Percentiles rank a stretch among this genome's conserved stretches.
Evolutionary conservation across 2,329 filamentous ascomycete genomes (phyloP).

Genomic region (Cryoendolithus antarcticus): DNA sequence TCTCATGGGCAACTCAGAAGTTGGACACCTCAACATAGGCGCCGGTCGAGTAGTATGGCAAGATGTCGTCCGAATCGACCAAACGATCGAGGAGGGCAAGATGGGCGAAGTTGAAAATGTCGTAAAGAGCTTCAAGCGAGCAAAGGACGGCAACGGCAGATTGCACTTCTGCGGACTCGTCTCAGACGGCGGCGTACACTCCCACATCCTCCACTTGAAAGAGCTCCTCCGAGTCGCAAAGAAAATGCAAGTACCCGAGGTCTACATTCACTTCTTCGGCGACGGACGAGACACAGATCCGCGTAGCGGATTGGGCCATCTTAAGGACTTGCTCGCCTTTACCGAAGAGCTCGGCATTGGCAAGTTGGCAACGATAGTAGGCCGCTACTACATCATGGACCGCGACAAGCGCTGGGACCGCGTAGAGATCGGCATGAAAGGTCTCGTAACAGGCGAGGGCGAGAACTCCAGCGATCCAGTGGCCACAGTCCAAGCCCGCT

Average conservation of each 20-base stretch:
- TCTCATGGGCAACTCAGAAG: slow-evolving; percentile 97
- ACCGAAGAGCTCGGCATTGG: slow-evolving; percentile 75
- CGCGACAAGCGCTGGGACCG: slow-evolving; percentile 99
- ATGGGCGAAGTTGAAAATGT: slow-evolving; percentile 66
- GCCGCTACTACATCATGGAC: slow-evolving; percentile 98
- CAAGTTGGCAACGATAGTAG: slow-evolving; percentile 83
- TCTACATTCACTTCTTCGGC: slow-evolving; percentile 98
- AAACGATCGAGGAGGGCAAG: slow-evolving; percentile 75
- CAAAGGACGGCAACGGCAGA: slow-evolving; percentile 79
- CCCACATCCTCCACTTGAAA: slow-evolving; percentile 88
- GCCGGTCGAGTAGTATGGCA: slow-evolving; percentile 97
- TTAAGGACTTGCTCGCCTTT: slow-evolving; percentile 72
- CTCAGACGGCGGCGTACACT: slow-evolving; percentile 90
- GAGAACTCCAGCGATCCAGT: slow-evolving; percentile 76
- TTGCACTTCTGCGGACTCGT: slow-evolving; percentile 87
- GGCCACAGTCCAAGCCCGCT: slow-evolving; percentile 74
- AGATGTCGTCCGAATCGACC: slow-evolving; percentile 80
- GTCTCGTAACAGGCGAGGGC: slow-evolving; percentile 72
- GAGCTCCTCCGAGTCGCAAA: slow-evolving; percentile 82
- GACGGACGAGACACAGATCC: slow-evolving; percentile 97
- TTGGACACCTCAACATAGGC: slow-evolving; percentile 97
- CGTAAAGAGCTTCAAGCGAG: slow-evolving; percentile 62
- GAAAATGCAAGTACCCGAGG: slow-evolving; percentile 71
- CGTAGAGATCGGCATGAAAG: slow-evolving; percentile 80
- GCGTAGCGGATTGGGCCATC: slow-evolving; percentile 78